Conservation (phyloP, 306 rosid species). For the Lathyrus sativus region DNA sequence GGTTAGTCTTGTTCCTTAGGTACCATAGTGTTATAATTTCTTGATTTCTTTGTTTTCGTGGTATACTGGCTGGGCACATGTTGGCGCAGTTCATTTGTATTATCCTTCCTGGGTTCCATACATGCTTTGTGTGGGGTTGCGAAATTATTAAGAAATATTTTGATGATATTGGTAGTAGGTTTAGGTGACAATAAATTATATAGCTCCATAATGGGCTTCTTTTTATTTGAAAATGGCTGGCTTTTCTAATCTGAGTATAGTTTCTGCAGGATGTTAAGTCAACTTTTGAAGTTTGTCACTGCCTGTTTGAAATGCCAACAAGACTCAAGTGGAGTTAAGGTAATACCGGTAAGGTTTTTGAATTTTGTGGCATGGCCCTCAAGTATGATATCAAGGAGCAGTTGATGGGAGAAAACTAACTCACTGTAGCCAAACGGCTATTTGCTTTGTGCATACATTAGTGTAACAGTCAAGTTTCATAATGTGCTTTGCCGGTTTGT, state of each 20-base stretch:
- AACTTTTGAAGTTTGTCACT: constrained; percentile 30
- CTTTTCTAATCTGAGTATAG: constrained; percentile 24
- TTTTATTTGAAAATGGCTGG: not conserved
- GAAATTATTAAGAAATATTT: no score
- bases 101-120: no score
- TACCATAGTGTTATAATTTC: no score
- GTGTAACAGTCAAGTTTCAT: constrained; percentile 14
- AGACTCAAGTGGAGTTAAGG: constrained; percentile 33
- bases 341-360: constrained; percentile 19
- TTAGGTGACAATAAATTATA: constrained; percentile 19
- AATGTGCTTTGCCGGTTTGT: not conserved
- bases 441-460: constrained; percentile 16
- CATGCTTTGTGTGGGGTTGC: no score
- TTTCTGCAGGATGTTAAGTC: constrained; percentile 36
- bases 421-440: constrained; percentile 21
- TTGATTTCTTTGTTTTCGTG: no score
- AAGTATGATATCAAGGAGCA: constrained; percentile 9
- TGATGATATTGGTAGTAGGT: not conserved
- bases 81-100: no score
- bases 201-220: not conserved
- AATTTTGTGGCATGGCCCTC: constrained; percentile 22
- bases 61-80: no score
- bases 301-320: constrained; percentile 30
- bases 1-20: no score
- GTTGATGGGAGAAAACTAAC: constrained; percentile 21